These are phyloP conservation scores for Thelephora aurantiotincta DNA, from an alignment of 768 basidiomycete genomes.

Conservation along the genomic window DNA sequence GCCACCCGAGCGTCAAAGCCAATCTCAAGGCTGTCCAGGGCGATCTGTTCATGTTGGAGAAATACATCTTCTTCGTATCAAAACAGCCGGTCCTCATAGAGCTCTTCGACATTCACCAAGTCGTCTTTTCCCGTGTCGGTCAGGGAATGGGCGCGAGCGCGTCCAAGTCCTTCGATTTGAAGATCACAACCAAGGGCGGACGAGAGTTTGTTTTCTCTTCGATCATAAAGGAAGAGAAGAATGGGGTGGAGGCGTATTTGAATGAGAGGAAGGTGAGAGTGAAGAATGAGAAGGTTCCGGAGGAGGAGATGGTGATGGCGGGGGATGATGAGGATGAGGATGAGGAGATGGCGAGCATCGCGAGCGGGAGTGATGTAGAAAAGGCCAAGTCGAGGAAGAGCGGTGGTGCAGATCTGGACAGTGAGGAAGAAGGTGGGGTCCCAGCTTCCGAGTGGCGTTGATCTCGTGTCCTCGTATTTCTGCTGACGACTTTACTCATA, in stretches of 20 bases:
- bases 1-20: slow-evolving; percentile 92
- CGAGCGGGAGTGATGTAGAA: slow-evolving; percentile 40
- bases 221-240: slow-evolving; percentile 92
- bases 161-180: slow-evolving; percentile 88
- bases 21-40: slow-evolving; percentile 95
- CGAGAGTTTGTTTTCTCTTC: slow-evolving; percentile 85
- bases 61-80: slow-evolving; percentile 95
- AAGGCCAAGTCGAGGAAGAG: slow-evolving; percentile 34
- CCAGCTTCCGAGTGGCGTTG: not conserved
- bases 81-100: slow-evolving; percentile 89
- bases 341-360: slow-evolving; percentile 74
- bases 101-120: slow-evolving; percentile 78
- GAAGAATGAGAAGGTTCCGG: slow-evolving; percentile 92
- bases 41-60: slow-evolving; percentile 95
- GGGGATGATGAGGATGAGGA: slow-evolving; percentile 60
- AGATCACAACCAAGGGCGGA: slow-evolving; percentile 73
- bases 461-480: not conserved
- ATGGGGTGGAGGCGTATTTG: slow-evolving; percentile 71
- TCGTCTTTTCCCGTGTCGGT: slow-evolving; percentile 88
- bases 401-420: slow-evolving; percentile 62
- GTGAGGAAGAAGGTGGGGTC: slow-evolving; percentile 44
- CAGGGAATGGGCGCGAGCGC: slow-evolving; percentile 70
- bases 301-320: slow-evolving; percentile 62
- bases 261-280: slow-evolving; percentile 84
- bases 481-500: slow-evolving; percentile 12